phyloP scores from a whole-genome alignment of 73 alveolate genomes.

The Paramecium tetraurelia region DNA sequence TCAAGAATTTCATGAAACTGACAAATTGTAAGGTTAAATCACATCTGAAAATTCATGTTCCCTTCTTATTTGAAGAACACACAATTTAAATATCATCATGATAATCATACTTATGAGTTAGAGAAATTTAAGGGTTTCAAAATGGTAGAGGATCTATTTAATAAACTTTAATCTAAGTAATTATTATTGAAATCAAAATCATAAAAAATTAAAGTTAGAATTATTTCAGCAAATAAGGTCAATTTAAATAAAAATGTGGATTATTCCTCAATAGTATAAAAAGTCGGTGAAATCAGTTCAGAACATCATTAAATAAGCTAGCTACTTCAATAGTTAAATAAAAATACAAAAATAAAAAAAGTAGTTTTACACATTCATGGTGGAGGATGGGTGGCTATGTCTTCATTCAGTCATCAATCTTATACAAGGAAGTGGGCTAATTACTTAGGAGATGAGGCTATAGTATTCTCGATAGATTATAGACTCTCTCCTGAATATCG shows the following conservation, averaged over 20 bases:
- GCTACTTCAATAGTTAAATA: not conserved
- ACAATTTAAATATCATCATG: not conserved
- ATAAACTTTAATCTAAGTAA: not conserved
- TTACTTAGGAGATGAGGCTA: not conserved
- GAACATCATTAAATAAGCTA: not conserved
- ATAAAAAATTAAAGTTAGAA: not conserved
- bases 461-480: conserved; percentile 81
- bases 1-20: conserved; percentile 11
- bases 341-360: not conserved
- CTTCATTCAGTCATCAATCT: conserved; percentile 84
- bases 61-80: not conserved
- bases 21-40: not conserved
- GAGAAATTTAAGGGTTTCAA: not conserved
- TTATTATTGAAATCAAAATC: not conserved
- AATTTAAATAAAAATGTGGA: not conserved
- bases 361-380: conserved; percentile 87
- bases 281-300: not conserved
- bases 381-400: conserved; percentile 95
- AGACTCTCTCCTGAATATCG: conserved; percentile 85
- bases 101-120: not conserved
- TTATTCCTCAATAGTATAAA: not conserved
- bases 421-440: conserved; percentile 79
- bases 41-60: not conserved
- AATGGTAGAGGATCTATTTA: not conserved
- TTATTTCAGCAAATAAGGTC: not conserved